Conservation (phyloP, 1,284 basidiomycete genomes). For the Psilocybe mexicana region DNA sequence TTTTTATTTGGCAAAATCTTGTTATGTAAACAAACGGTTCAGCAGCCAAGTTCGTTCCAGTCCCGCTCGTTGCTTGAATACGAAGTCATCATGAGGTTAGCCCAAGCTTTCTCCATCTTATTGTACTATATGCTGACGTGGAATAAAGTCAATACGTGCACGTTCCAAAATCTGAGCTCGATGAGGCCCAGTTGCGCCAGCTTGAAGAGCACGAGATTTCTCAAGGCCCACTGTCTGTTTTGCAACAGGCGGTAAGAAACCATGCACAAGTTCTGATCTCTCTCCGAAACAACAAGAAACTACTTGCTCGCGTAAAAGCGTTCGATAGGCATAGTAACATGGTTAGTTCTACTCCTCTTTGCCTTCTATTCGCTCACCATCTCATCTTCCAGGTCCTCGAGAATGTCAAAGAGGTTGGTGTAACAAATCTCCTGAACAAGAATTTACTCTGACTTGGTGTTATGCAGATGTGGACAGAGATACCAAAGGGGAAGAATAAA, state of each 20-base stretch:
- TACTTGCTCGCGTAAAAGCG: constrained; percentile 96
- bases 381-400: constrained; percentile 72
- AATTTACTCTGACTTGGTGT: constrained; percentile 2
- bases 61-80: background rate
- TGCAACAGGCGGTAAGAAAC: constrained; percentile 97
- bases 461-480: constrained; percentile 95
- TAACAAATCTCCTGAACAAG: constrained; percentile 19
- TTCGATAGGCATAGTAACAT: constrained; percentile 99
- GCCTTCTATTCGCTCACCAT: constrained; percentile 7
- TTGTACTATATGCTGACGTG: constrained; percentile 12
- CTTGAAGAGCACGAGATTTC: constrained; percentile 97
- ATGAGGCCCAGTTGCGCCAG: constrained; percentile 94
- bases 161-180: constrained; percentile 95
- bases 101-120: constrained; percentile 7
- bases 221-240: constrained; percentile 95
- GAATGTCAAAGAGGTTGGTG: constrained; percentile 89
- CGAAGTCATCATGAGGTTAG: constrained; percentile 34
- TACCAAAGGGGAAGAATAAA: constrained; percentile 97
- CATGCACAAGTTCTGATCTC: constrained; percentile 98
- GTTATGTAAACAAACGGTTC: constrained; percentile 20
- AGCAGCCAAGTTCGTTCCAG: constrained; percentile 2
- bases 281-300: constrained; percentile 97
- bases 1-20: constrained; percentile 32
- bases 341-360: constrained; percentile 47
- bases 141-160: constrained; percentile 89